A percentile compares a stretch with the other conserved stretches of the same genome.
phyloP scores from a whole-genome alignment of 2,329 filamentous ascomycete genomes.

The Talaromyces sp. region DNA sequence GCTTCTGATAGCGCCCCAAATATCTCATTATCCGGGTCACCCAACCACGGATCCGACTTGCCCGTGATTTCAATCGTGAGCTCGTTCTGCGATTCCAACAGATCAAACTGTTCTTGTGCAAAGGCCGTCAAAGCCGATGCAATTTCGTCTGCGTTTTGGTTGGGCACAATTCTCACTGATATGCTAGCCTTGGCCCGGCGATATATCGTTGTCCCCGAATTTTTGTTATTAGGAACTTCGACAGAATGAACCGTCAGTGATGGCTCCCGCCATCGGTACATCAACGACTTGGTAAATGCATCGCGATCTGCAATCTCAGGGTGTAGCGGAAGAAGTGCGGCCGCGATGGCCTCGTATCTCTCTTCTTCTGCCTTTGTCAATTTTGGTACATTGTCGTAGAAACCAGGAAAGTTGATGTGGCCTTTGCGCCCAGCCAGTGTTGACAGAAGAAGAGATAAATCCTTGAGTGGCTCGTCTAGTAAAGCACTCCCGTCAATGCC shows the following conservation, averaged over 20 bases:
- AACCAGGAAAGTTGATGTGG: constrained; percentile 75
- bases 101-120: constrained; percentile 64
- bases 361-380: constrained; percentile 70
- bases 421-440: constrained; percentile 78
- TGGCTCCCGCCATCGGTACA: constrained; percentile 92
- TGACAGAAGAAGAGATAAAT: constrained; percentile 76
- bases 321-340: constrained; percentile 67
- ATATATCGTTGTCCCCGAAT: constrained; percentile 80
- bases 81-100: constrained; percentile 73
- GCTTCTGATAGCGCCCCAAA: constrained; percentile 84
- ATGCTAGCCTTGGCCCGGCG: constrained; percentile 82
- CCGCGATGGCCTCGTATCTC: constrained; percentile 78
- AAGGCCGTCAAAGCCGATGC: constrained; percentile 63
- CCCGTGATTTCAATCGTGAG: constrained; percentile 83
- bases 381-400: constrained; percentile 78
- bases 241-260: constrained; percentile 92
- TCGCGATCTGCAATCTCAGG: constrained; percentile 60
- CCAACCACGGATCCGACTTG: constrained; percentile 92
- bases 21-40: constrained; percentile 83
- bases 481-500: constrained; percentile 93
- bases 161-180: constrained; percentile 86
- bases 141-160: constrained; percentile 80
- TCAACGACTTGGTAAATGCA: constrained; percentile 74
- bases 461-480: constrained; percentile 86
- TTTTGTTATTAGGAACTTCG: constrained; percentile 74